Conservation (phyloP, 257 asterid species). For the Cinchona pubescens region DNA sequence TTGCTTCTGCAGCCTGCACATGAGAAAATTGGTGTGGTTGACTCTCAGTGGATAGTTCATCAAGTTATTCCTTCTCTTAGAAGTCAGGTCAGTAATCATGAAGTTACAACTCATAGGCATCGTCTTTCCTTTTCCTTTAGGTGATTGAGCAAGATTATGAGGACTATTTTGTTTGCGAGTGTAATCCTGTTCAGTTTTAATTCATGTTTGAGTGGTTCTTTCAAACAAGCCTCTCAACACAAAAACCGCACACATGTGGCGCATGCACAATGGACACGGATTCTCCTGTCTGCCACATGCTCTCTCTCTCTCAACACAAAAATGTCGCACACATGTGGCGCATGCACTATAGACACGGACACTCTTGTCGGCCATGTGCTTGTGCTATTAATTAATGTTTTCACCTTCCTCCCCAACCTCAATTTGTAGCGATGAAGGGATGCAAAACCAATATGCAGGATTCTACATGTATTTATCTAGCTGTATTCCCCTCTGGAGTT, state of each 20-base stretch:
- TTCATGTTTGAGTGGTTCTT: neutral
- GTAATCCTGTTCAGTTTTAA: neutral
- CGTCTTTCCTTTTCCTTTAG: neutral
- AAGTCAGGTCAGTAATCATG: conserved; percentile 69
- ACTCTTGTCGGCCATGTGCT: neutral
- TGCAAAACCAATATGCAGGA: neutral
- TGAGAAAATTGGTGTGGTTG: conserved; percentile 98
- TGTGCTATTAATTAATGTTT: neutral
- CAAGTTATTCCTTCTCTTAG: conserved; percentile 99
- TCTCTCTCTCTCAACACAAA: too few relatives aligned
- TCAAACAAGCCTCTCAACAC: too few relatives aligned
- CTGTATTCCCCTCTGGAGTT: neutral
- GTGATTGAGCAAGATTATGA: conserved; percentile 5
- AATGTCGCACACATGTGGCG: too few relatives aligned
- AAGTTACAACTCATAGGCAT: neutral
- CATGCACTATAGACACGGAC: too few relatives aligned
- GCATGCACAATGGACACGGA: too few relatives aligned
- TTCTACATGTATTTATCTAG: neutral
- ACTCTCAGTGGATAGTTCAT: conserved; percentile 98
- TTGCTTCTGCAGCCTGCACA: conserved; percentile 83
- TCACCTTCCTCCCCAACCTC: neutral
- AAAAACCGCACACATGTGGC: too few relatives aligned
- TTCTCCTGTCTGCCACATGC: too few relatives aligned
- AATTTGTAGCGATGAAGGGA: neutral
- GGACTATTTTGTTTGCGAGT: neutral